Conservation (phyloP, 129 eudicot genomes). For the Heracleum sosnowskyi region DNA sequence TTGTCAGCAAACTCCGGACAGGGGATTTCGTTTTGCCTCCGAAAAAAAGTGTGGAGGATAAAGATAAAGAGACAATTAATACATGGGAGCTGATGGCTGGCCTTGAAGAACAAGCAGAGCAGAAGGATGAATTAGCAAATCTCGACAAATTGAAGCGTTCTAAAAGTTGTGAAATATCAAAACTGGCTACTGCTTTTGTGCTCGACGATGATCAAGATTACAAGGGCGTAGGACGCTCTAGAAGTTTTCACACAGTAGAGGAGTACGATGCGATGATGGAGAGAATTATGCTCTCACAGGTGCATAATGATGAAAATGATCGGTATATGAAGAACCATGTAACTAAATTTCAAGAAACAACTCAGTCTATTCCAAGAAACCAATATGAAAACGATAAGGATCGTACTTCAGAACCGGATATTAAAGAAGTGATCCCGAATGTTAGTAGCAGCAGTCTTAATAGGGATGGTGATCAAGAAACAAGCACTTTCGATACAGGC, state of each 20-base stretch:
- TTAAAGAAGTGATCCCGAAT: not conserved
- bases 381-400: not conserved
- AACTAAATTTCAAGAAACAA: not conserved
- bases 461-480: constrained; percentile 8
- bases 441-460: not conserved
- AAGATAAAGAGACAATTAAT: not conserved
- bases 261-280: constrained; percentile 29
- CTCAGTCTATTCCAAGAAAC: not conserved
- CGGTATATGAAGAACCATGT: not conserved
- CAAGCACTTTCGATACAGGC: constrained; percentile 9
- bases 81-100: constrained; percentile 19
- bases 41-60: not conserved
- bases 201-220: not conserved
- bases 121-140: not conserved
- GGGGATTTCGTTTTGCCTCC: not conserved
- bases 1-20: constrained; percentile 14
- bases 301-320: not conserved
- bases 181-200: not conserved
- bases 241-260: constrained; percentile 38
- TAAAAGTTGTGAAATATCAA: constrained; percentile 20
- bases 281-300: constrained; percentile 2
- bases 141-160: constrained; percentile 16
- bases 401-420: not conserved
- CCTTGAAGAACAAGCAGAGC: constrained; percentile 13
- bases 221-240: constrained; percentile 16